phyloP scores from a whole-genome alignment of 2,329 filamentous ascomycete genomes.

The Akanthomyces muscarius region DNA sequence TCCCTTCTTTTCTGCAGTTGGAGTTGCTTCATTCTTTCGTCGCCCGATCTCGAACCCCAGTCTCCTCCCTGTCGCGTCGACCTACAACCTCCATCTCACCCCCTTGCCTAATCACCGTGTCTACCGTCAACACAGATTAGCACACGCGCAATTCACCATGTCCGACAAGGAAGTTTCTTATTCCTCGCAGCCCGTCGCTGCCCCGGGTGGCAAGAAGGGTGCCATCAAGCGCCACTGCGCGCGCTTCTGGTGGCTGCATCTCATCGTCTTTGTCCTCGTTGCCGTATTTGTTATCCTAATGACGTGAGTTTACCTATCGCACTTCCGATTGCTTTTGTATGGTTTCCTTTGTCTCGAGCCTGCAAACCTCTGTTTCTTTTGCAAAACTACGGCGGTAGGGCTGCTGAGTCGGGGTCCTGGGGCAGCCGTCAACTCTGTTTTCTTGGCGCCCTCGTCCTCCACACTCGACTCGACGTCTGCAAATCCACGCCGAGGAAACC shows the following conservation, averaged over 20 bases:
- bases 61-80: neutral
- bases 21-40: neutral
- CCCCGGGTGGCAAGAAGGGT: conserved; percentile 33
- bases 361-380: neutral
- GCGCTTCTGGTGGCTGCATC: conserved; percentile 59
- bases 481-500: too few species aligned
- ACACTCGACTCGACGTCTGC: too few species aligned
- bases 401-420: too few species aligned
- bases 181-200: conserved; percentile 33
- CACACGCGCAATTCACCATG: conserved; percentile 26
- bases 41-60: neutral
- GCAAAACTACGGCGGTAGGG: too few species aligned
- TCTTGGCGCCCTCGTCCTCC: too few species aligned
- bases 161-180: conserved; percentile 35
- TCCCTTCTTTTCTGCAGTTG: conserved; percentile 2
- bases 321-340: neutral
- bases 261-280: conserved; percentile 47
- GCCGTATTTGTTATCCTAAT: conserved; percentile 54
- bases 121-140: neutral
- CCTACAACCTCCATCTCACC: conserved; percentile 6
- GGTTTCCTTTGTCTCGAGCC: neutral
- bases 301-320: conserved; percentile 47
- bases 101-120: neutral
- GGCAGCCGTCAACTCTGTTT: neutral
- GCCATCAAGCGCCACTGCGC: conserved; percentile 45